Conservation (phyloP, 1,139 yeast species). For the Hyphopichia khmerensis region DNA sequence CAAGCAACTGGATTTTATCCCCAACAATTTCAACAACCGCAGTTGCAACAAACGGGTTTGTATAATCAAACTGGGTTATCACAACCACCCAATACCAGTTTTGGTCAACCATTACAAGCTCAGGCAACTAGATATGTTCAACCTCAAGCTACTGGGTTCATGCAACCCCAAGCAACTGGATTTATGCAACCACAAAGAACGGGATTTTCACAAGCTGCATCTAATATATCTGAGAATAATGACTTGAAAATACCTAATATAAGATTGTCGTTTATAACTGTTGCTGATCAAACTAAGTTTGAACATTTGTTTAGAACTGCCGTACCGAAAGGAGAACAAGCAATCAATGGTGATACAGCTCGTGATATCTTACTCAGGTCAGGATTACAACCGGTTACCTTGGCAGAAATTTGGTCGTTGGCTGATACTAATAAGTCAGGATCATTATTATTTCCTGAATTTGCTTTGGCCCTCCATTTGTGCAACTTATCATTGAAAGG, state of each 20-base stretch:
- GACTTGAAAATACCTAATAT: constrained; percentile 59
- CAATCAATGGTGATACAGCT: constrained; percentile 77
- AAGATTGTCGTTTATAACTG: constrained; percentile 80
- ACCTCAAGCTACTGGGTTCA: constrained; percentile 38
- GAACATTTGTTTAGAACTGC: constrained; percentile 78
- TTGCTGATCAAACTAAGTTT: constrained; percentile 81
- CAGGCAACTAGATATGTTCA: constrained; percentile 36
- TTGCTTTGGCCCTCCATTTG: constrained; percentile 87
- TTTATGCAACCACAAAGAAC: constrained; percentile 39
- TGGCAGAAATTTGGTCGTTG: constrained; percentile 89
- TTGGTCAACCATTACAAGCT: constrained; percentile 18
- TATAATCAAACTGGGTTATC: constrained; percentile 9
- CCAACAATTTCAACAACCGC: constrained; percentile 4
- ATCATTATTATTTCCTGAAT: constrained; percentile 84
- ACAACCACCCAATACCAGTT: constrained; percentile 13
- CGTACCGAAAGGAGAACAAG: constrained; percentile 72
- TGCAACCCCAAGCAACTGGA: constrained; percentile 32
- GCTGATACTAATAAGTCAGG: constrained; percentile 90
- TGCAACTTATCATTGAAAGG: constrained; percentile 80
- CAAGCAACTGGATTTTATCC: constrained; percentile 17
- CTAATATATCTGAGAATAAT: constrained; percentile 30
- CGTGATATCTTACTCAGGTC: constrained; percentile 80
- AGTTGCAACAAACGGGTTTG: constrained; percentile 17
- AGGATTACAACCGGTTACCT: constrained; percentile 67
- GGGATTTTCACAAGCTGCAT: constrained; percentile 25